Evolutionary conservation across 202 grass and related monocot genomes (phyloP).

Genomic region (Panicum hallii): DNA sequence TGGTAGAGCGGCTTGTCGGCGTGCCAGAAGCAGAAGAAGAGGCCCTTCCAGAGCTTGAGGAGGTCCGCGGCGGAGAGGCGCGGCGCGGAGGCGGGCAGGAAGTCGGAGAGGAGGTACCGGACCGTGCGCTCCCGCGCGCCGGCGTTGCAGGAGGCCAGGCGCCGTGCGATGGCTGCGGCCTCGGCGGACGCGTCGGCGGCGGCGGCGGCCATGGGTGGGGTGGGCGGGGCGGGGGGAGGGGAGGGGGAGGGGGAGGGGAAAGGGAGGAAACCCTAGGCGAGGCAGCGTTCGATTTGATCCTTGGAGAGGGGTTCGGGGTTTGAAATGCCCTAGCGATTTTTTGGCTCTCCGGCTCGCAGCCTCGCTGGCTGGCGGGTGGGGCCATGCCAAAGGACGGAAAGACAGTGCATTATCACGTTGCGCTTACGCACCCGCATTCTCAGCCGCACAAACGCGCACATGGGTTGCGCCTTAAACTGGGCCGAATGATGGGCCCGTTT

Average conservation of each 20-base stretch:
- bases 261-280: conserved; percentile 49
- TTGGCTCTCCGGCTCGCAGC: background rate
- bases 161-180: conserved; percentile 67
- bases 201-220: conserved; percentile 35
- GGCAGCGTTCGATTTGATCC: conserved; percentile 43
- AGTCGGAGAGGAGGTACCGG: conserved; percentile 57
- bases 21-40: conserved; percentile 99
- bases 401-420: background rate
- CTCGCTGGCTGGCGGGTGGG: background rate
- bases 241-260: background rate
- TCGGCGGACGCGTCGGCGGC: conserved; percentile 35
- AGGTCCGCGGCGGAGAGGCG: conserved; percentile 60
- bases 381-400: background rate
- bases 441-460: background rate
- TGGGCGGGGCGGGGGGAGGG: background rate
- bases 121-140: conserved; percentile 63
- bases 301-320: conserved; percentile 28
- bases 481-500: background rate
- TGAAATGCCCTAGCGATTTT: conserved; percentile 46
- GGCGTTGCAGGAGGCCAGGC: conserved; percentile 69
- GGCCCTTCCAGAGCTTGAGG: conserved; percentile 93
- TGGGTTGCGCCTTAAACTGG: background rate
- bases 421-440: background rate
- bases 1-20: conserved; percentile 81
- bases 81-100: conserved; percentile 36